A percentile compares a stretch with the other conserved stretches of the same genome.
phyloP scores from a whole-genome alignment of 208 protist species.

The Blastocrithidia nonstop region DNA sequence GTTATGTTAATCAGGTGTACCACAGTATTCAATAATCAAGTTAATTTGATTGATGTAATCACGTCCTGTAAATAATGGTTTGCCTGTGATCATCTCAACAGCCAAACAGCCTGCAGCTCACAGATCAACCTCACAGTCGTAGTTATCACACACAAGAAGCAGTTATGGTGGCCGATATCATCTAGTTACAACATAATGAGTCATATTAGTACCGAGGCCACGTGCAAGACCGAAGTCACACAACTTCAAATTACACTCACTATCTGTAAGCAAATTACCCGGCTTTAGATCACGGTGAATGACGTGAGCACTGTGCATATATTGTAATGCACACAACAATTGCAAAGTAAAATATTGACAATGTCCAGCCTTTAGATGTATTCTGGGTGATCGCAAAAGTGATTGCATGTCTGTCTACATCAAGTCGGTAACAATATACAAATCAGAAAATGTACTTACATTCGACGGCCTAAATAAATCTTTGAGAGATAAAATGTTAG shows the following conservation, averaged over 20 bases:
- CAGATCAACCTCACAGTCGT: conserved; percentile 88
- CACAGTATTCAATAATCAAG: conserved; percentile 57
- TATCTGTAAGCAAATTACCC: conserved; percentile 87
- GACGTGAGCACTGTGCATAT: conserved; percentile 91
- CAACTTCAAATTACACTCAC: conserved; percentile 85
- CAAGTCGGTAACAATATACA: conserved; percentile 84
- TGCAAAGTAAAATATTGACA: conserved; percentile 94
- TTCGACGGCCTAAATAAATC: conserved; percentile 41
- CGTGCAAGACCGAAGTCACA: conserved; percentile 88
- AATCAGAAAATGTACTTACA: conserved; percentile 31
- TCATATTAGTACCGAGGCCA: conserved; percentile 63
- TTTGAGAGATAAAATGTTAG: conserved; percentile 69
- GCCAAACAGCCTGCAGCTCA: conserved; percentile 95
- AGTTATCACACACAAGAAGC: conserved; percentile 84
- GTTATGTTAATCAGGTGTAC: conserved; percentile 40
- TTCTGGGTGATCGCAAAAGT: conserved; percentile 37
- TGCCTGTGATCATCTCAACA: conserved; percentile 86
- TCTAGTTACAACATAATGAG: conserved; percentile 92
- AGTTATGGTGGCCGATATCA: conserved; percentile 99
- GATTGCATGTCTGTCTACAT: conserved; percentile 87
- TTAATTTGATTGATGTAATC: conserved; percentile 84
- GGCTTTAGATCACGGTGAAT: conserved; percentile 94
- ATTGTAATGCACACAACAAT: conserved; percentile 87
- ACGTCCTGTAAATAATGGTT: conserved; percentile 64
- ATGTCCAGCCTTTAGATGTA: conserved; percentile 49